Base-by-base conservation (phyloP, 1,284 basidiomycete genomes). In the Ceratobasidium sp. region DNA sequence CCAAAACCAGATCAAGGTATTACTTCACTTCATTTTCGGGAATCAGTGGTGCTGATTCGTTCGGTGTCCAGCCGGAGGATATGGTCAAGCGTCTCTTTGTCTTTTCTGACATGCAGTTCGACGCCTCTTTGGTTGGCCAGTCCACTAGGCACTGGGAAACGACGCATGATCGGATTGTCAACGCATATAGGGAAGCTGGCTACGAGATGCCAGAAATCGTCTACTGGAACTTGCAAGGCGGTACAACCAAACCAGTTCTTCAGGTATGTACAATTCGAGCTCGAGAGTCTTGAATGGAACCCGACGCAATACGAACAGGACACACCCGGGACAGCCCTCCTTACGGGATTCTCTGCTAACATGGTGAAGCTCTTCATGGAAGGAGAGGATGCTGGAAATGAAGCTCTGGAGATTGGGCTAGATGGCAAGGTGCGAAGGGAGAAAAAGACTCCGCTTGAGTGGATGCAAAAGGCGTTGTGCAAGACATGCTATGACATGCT, bases 31-130 rank as follows among this genome's bases (percentile, higher is more conserved):
- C 15, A 38, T 28, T 23, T 7, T 38, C 26, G n/a, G 38, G 40
- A 38, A 15, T n/a, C 33, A n/a, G n/a, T n/a, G n/a, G n/a, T n/a
- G n/a, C n/a, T n/a, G n/a, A n/a, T n/a, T n/a, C n/a, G n/a, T n/a
- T 52, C n/a, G n/a, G n/a, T n/a, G n/a, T n/a, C 56, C n/a, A 59
- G 56, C 56, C 56, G 77, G 90, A 91, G 69, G 88, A 93, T 66
- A 93, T 93, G 92, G 7, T 38, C n/a, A 91, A 92, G 84, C 87
- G 90, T 10, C 83, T 94, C 0, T 93, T 93, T 81, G 87, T 93
- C 61, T 94, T 94, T 83, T 89, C 88, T 5, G 91, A 94, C 81
- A 93, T 94, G 92, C 91, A 93, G 84, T 93, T 94, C 79, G 90
- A 93, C 82, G 76, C 78, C 1, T 84, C 85, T 69, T 70, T 70